Conservation (phyloP, 2,329 filamentous ascomycete species). For the Xenoacremonium recifei region DNA sequence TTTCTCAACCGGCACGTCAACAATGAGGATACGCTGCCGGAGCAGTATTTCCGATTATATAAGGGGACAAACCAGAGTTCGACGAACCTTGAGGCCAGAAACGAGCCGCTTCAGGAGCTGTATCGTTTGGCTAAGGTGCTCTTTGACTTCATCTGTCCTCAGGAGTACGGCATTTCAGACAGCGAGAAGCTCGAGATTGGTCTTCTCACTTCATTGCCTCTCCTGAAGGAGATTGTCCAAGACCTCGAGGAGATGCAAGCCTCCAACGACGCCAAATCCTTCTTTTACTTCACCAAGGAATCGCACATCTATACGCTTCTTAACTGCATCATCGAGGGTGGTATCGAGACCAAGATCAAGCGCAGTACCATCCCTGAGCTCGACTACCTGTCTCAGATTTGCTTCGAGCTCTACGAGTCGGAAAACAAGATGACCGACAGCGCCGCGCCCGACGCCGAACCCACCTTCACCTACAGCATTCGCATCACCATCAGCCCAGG, state of each 20-base stretch:
- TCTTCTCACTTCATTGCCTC: conserved; percentile 84
- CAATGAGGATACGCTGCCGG: conserved; percentile 58
- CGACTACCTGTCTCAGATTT: conserved; percentile 96
- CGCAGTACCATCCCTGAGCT: conserved; percentile 94
- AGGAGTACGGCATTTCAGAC: conserved; percentile 96
- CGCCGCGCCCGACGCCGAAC: conserved; percentile 48
- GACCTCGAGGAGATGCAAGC: conserved; percentile 97
- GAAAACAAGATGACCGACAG: conserved; percentile 63
- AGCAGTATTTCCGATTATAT: conserved; percentile 88
- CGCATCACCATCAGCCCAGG: conserved; percentile 94
- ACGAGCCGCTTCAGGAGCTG: conserved; percentile 86
- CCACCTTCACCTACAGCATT: conserved; percentile 90
- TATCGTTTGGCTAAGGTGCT: conserved; percentile 93
- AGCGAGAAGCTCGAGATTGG: conserved; percentile 98
- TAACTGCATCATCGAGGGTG: conserved; percentile 96
- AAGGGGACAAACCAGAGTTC: conserved; percentile 67
- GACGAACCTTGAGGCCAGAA: conserved; percentile 77
- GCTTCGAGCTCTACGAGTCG: conserved; percentile 96
- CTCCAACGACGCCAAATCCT: conserved; percentile 88
- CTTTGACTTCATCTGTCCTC: conserved; percentile 97
- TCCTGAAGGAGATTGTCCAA: conserved; percentile 94
- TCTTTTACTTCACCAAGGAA: conserved; percentile 99
- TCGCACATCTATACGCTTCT: conserved; percentile 97
- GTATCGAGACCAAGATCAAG: conserved; percentile 94
- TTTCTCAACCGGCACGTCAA: conserved; percentile 54